phyloP scores from a whole-genome alignment of 345 rosid genomes.

The Citrus maxima region DNA sequence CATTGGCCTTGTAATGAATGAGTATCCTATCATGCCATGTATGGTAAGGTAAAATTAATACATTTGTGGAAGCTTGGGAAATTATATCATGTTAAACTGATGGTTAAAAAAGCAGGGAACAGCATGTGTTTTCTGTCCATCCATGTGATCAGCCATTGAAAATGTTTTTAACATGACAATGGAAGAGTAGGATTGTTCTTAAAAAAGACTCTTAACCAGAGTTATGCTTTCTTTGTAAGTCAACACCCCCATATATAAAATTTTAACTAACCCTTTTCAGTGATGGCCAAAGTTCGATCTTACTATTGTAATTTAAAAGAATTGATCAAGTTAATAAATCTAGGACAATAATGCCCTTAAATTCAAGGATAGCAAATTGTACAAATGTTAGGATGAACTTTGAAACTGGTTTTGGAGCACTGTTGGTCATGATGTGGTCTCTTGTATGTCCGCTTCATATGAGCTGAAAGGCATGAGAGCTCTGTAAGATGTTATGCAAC shows the following conservation, averaged over 20 bases:
- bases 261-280: neutral
- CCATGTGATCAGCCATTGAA: neutral
- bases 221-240: neutral
- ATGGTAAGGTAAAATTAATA: neutral
- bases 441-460: neutral
- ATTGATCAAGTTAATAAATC: neutral
- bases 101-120: neutral
- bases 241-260: neutral
- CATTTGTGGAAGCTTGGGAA: neutral
- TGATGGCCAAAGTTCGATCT: neutral
- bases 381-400: neutral
- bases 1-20: neutral
- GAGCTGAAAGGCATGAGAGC: neutral
- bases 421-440: neutral
- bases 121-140: neutral
- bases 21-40: neutral
- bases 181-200: neutral
- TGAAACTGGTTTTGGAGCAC: neutral
- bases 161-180: neutral
- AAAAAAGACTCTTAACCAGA: neutral
- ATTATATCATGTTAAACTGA: neutral
- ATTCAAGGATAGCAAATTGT: neutral
- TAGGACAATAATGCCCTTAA: neutral
- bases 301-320: neutral
- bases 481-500: neutral